Base-by-base conservation (phyloP, 495 filamentous ascomycete species). In the Penicillium odoratum region DNA sequence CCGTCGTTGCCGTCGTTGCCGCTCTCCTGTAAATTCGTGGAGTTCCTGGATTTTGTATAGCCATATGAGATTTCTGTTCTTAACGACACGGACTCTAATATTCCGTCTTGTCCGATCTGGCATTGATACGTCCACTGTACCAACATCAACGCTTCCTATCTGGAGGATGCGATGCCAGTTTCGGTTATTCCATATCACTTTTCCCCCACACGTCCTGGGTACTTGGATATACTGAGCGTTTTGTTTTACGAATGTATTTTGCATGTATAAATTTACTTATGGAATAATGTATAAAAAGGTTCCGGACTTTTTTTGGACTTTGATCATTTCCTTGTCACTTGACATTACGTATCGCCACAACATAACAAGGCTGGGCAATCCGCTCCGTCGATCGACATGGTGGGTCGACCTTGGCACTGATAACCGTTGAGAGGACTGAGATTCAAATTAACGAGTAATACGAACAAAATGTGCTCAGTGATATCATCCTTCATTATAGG, bases 1-100 rank as follows among this genome's bases (percentile, higher is more conserved):
- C 73, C 33, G 55, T 74, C 21, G 69, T 71, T 16, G 59, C 74
- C 36, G 75, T 66, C 59, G 73, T 59, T 31, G 36, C 68, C 30
- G 69, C 65, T 21, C 26, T 78, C 48, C 38, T 77, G 55, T 78
- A 73, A 72, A 44, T 28, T n/a, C 4, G 13, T 25, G 43, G 31
- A 26, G 18, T n/a, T 38, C 36, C 2, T 28, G 29, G 42, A 13
- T 45, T 26, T 16, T 55, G 40, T 55, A 55, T 31, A 45, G 42
- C 26, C 10, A 34, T 49, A 29, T 49, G 26, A 49, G 28, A 40
- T 48, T 30, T 40, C 30, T 30, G 21, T 47, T 34, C 43, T 47
- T 52, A 7, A 16, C 13, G 26, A 33, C 49, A 25, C 1, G 26
- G 47, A 26, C 5, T 49, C n/a, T 33, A 28, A 28, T 33, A 3